Base-by-base conservation (phyloP, 2,329 filamentous ascomycete species). In the Fusarium sambucinum region DNA sequence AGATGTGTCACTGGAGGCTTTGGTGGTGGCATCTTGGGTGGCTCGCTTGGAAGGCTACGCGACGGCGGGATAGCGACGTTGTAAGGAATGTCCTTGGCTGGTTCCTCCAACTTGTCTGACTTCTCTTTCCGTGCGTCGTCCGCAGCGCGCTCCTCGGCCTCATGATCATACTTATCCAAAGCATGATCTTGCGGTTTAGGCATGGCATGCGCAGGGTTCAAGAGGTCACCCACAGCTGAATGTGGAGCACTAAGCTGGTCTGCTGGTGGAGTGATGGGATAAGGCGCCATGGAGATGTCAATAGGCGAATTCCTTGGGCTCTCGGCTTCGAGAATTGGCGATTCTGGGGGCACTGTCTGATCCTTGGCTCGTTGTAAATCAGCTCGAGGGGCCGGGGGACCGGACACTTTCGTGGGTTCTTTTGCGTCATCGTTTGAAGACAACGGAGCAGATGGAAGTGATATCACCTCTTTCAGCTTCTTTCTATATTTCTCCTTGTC, bases 401-500 rank as follows among this genome's bases (percentile, higher is more conserved):
- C 50, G 16, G 64, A 41, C 46, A 59, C 60, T 37, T 54, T 40
- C 55, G 57, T 35, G 10, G 47, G 23, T 25, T 60, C 41, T 25
- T 63, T 60, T 19, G 66, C 63, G 17, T 50, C 54, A 21, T 64
- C 63, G 54, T 59, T 65, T n/a, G 75, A 73, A 4, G 75, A 66
- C 23, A 66, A 73, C 4, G 79, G 73, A 6, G 77, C 69, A 13
- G 79, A 77, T 5, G 79, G 76, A 44, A 79, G 75, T 0, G 83
- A 78, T 73, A 89, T 78, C 11, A 87, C 79, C 57, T 98, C 94
- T 79, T 97, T 97, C 42, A 97, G 78, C 79, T 96, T 97, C 78
- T 91, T 94, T 73, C 92, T 89, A 77, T 98, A 98, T 73, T 91
- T 91, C 70, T 98, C 95, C 80, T 97, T 97, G 72, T 98, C 96